phyloP scores from a whole-genome alignment of 768 basidiomycete genomes.

The Russula lepida region DNA sequence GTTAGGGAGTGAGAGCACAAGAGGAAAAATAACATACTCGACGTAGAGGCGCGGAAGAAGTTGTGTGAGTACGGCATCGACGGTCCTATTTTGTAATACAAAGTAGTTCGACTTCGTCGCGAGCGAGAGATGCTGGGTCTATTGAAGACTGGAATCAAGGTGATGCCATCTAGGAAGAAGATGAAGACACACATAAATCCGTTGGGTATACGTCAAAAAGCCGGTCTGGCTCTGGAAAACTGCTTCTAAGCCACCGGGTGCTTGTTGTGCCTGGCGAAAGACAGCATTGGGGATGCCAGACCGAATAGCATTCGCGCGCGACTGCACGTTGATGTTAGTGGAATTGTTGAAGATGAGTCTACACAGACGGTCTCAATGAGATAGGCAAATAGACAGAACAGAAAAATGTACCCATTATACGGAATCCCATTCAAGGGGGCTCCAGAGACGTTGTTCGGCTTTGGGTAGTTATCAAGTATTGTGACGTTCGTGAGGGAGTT shows the following conservation, averaged over 20 bases:
- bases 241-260: slow-evolving; percentile 33
- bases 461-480: slow-evolving; percentile 24
- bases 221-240: slow-evolving; percentile 42
- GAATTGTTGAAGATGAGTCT: slow-evolving; percentile 19
- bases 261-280: slow-evolving; percentile 41
- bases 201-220: slow-evolving; percentile 44
- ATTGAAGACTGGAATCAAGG: background rate
- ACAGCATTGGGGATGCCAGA: slow-evolving; percentile 56
- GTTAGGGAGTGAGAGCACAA: background rate
- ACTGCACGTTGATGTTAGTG: slow-evolving; percentile 39
- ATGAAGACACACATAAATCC: slow-evolving; percentile 37
- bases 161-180: background rate
- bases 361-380: background rate
- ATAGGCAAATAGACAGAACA: background rate
- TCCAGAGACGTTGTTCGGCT: slow-evolving; percentile 46
- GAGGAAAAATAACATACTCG: slow-evolving; percentile 38
- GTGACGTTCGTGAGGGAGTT: slow-evolving; percentile 34
- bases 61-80: slow-evolving; percentile 35
- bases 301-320: slow-evolving; percentile 41
- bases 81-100: slow-evolving; percentile 31
- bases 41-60: slow-evolving; percentile 44
- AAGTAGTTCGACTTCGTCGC: slow-evolving; percentile 56
- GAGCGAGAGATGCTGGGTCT: slow-evolving; percentile 53
- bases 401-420: slow-evolving; percentile 47
- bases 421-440: slow-evolving; percentile 36